Evolutionary conservation across 2,329 filamentous ascomycete species (phyloP), one percentile per base, ranked within the genome.

Genomic region (Ceratocystis cacaofunesta): DNA sequence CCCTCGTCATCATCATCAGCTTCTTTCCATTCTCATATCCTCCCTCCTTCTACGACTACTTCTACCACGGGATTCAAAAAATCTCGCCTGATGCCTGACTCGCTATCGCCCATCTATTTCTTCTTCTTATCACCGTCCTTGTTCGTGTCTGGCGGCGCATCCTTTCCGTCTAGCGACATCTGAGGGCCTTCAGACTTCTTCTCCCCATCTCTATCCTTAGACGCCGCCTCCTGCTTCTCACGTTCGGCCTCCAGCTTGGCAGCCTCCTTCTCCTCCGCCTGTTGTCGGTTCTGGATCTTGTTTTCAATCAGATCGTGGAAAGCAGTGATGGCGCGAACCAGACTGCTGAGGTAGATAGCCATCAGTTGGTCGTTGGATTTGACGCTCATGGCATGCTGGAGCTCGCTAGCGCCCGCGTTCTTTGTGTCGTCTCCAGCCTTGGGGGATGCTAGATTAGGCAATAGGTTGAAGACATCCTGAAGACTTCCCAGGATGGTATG

Each of bases 251-350:
- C 88, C 61, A 87, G 85, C 73, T 91, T 90, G 78, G 90, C 90
- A 72, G 87, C 83, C 71, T 97, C 92, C 78, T 92, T 92, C 73
- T 99, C 94, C 73, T 97, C 94, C 73, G 95, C 89, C 75, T 95
- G 90, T 77, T 97, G 92, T 75, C 92, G 85, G 78, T 99, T 99
- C 79, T 97, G 92, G 70, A 97, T 96, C 83, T 99, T 99, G 81
- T 99, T 99, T 80, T 99, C 94, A 70, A 99, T 99, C 70, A 99
- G 79, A 74, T 99, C 94, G 76, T 99, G 94, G 86, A 97, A 99
- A 6, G 94, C 94, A 12, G 94, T 97, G 73, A 99, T 99, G 66
- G 94, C 94, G 68, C 94, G 85, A 77, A 99, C 97, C 79, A 97
- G 79, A 78, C 90, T 95, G 78, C 90, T 95, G 65, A 99, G 82